Conservation (phyloP, 2,329 filamentous ascomycete species). For the Thelonectria rubi region DNA sequence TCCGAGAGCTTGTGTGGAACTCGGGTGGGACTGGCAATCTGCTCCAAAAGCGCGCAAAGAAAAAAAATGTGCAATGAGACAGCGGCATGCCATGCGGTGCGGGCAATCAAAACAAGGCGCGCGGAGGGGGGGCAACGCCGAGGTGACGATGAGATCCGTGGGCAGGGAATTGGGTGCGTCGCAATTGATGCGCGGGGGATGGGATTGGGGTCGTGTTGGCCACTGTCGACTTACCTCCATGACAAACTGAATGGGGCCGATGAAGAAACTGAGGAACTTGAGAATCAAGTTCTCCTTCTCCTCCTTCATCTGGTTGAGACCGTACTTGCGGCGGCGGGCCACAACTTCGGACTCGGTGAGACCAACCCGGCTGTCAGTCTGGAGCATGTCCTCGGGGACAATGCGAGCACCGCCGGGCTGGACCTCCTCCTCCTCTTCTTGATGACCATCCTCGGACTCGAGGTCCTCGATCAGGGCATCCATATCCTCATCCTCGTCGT, state of each 20-base stretch:
- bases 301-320: slow-evolving; percentile 90
- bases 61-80: slow-evolving; percentile 33
- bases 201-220: background rate
- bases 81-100: slow-evolving; percentile 15
- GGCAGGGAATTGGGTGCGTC: background rate
- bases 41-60: slow-evolving; percentile 39
- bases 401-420: slow-evolving; percentile 65
- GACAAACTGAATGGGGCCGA: slow-evolving; percentile 91
- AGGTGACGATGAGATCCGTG: slow-evolving; percentile 13
- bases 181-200: background rate
- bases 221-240: slow-evolving; percentile 75
- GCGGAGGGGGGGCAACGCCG: slow-evolving; percentile 11
- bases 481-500: slow-evolving; percentile 84
- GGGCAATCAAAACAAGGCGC: slow-evolving; percentile 30
- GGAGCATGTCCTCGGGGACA: slow-evolving; percentile 78
- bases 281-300: slow-evolving; percentile 86
- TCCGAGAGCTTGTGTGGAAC: slow-evolving; percentile 47
- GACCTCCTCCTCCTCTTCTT: slow-evolving; percentile 64
- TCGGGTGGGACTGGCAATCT: slow-evolving; percentile 42
- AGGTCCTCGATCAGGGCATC: slow-evolving; percentile 88
- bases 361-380: slow-evolving; percentile 78
- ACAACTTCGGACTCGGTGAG: slow-evolving; percentile 76
- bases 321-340: slow-evolving; percentile 73
- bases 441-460: slow-evolving; percentile 80
- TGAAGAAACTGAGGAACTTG: slow-evolving; percentile 85